Evolutionary conservation across 306 rosid genomes (phyloP).

Genomic region (Malus orientalis): DNA sequence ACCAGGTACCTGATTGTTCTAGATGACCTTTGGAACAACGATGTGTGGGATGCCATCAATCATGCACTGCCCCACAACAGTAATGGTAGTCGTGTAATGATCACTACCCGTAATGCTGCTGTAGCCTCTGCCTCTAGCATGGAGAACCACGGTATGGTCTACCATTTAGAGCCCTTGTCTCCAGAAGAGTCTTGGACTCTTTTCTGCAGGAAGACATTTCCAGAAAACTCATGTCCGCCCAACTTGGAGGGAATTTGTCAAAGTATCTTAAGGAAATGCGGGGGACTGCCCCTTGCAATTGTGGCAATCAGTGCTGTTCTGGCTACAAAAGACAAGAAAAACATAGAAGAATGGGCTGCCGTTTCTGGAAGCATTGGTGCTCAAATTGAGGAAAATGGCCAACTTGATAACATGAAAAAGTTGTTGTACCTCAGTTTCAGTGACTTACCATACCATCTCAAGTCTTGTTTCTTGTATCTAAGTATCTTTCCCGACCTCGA

Average conservation of each 20-base stretch:
- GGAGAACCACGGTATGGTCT: slow-evolving; percentile 22
- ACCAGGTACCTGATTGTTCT: slow-evolving; percentile 50
- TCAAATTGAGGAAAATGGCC: slow-evolving; percentile 31
- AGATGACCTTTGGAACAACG: slow-evolving; percentile 40
- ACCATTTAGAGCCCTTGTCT: slow-evolving; percentile 28
- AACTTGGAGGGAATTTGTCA: slow-evolving; percentile 26
- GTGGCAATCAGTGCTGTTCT: slow-evolving; percentile 46
- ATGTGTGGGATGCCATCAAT: slow-evolving; percentile 48
- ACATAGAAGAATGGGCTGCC: slow-evolving; percentile 43
- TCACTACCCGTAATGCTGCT: slow-evolving; percentile 41
- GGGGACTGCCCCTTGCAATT: slow-evolving; percentile 65
- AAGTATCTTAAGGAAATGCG: slow-evolving; percentile 34
- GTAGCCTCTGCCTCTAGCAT: slow-evolving; percentile 26
- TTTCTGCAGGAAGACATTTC: slow-evolving; percentile 35
- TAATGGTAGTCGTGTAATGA: slow-evolving; percentile 40
- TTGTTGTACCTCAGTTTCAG: slow-evolving; percentile 49
- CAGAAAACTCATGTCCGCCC: slow-evolving; percentile 34
- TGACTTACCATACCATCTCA: slow-evolving; percentile 55
- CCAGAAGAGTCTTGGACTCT: slow-evolving; percentile 41
- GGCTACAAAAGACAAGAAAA: slow-evolving; percentile 37
- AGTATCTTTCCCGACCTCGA: slow-evolving; percentile 37
- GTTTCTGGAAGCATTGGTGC: slow-evolving; percentile 26
- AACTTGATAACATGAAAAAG: slow-evolving; percentile 34
- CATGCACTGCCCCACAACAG: slow-evolving; percentile 37
- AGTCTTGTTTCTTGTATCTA: slow-evolving; percentile 51